These are phyloP conservation scores for Stephanodiscus minutulus DNA, from an alignment of 108 stramenopile species.

Conservation along the genomic window DNA sequence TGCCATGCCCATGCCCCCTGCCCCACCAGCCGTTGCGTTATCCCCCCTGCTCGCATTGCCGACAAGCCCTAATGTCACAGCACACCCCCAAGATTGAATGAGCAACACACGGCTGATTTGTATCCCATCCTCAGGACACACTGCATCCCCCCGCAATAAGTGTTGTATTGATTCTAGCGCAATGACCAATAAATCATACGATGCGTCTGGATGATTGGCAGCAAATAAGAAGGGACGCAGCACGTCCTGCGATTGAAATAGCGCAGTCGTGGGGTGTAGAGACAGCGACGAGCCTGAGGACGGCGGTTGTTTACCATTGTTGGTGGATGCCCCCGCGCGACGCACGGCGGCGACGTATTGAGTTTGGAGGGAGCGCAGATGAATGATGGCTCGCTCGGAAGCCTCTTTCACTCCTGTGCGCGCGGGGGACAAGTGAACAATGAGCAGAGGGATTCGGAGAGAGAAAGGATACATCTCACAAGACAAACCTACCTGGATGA, in stretches of 20 bases:
- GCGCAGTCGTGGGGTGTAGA: conserved; percentile 76
- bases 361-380: conserved; percentile 75
- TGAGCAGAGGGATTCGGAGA: background rate
- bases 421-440: background rate
- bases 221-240: conserved; percentile 85
- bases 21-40: background rate
- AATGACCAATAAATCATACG: conserved; percentile 57
- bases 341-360: conserved; percentile 82
- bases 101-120: conserved; percentile 77
- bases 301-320: conserved; percentile 4
- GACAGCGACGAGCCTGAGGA: conserved; percentile 14
- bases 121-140: conserved; percentile 73
- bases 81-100: conserved; percentile 77
- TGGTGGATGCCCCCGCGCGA: conserved; percentile 52
- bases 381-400: conserved; percentile 82
- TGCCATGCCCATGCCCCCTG: conserved; percentile 16
- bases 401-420: conserved; percentile 78
- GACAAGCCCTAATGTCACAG: conserved; percentile 28
- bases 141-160: conserved; percentile 79
- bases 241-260: conserved; percentile 78
- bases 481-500: conserved; percentile 70
- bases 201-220: conserved; percentile 81
- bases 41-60: conserved; percentile 6
- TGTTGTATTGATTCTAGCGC: conserved; percentile 71
- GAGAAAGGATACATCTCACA: background rate